Evolutionary conservation across 2,329 filamentous ascomycete genomes (phyloP), one percentile per base, ranked within the genome.

Genomic region (Aspergillus sp.): DNA sequence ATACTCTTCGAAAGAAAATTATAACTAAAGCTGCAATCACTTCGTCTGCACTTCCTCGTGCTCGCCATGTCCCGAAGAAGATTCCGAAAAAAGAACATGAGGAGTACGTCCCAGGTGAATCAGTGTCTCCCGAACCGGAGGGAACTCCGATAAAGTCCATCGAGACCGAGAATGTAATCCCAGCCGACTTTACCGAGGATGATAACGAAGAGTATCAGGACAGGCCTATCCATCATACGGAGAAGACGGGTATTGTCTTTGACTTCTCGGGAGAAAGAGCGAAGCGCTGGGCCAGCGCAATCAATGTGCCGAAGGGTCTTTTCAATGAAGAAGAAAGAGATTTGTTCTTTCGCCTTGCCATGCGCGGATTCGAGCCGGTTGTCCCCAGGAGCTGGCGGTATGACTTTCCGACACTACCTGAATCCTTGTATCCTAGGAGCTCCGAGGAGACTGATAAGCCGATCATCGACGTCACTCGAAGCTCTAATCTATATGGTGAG

Each of bases 281-380:
- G 19, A 71, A 67, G 54, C 70, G 75, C 30, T 68, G 74, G 68
- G 72, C 70, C n/a, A 68, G 70, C n/a, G 71, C 75, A 1, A 64
- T 77, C 23, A 68, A 73, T 49, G 69, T 83, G 5, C 77, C 78
- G 3, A 66, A 70, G 10, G 75, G 75, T 25, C 78, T 80, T 48
- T 87, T 82, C 81, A 75, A 78, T 3, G 74, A 80, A 25, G 80
- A 82, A 55, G 83, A 86, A 57, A 79, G 82, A 42, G 78, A 80
- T 36, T 73, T 87, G 2, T 82, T 82, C 64, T 79, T 81, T 59
- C 82, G 82, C 59, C 78, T 87, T 30, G 78, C 78, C 5, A 79
- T 82, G 73, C 82, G 84, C 44, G 84, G 85, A 15, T 82, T 81
- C 55, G 84, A 86, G 71, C 81, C 85, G 8, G 70, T 87, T 1